Evolutionary conservation across 768 basidiomycete genomes (phyloP), one percentile per base, ranked within the genome.

Genomic region (Infundibulicybe gibba): DNA sequence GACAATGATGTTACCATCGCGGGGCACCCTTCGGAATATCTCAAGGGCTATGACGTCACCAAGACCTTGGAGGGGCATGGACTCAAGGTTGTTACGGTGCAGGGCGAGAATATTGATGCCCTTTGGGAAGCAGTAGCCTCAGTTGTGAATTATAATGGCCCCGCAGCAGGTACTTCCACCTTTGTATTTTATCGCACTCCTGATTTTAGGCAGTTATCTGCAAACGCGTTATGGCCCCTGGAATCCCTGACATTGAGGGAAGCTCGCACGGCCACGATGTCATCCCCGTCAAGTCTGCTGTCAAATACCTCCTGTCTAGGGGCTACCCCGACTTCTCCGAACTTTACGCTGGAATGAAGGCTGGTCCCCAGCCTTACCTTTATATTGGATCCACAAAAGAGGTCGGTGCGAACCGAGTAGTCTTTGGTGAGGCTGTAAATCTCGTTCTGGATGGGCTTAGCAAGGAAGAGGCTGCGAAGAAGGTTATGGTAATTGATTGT

Each of bases 1-100:
- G 89, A 92, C 66, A 93, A 94, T 66, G 85, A 94, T 61, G 90
- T 93, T 54, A 93, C 90, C 6, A 94, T 93, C 50, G 83, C 90
- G n/a, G 91, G 91, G 0, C 90, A 93, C 58, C 91, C 91, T 3
- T 91, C 89, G 12, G 65, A 91, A 41, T 93, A 93, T 61, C 79
- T 92, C 56, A 83, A 83, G 60, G 90, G 90, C 17, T 94, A 81
- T 66, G 75, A 82, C 43, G 58, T 92, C 31, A 58, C 65, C 17
- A 80, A 83, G 69, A 92, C 90, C 0, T 77, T 93, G 13, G 71
- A 77, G 47, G 91, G 91, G 4, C 90, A 93, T 50, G 90, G 91
- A 2, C 70, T 94, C 55, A 86, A 85, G 64, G 87, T 92, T 25
- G 44, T 86, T 52, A 76, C 72, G 2, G 85, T 79, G 31, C 66